These are phyloP conservation scores for Cornus florida DNA, from an alignment of 148 eudicot genomes.

Conservation along the genomic window DNA sequence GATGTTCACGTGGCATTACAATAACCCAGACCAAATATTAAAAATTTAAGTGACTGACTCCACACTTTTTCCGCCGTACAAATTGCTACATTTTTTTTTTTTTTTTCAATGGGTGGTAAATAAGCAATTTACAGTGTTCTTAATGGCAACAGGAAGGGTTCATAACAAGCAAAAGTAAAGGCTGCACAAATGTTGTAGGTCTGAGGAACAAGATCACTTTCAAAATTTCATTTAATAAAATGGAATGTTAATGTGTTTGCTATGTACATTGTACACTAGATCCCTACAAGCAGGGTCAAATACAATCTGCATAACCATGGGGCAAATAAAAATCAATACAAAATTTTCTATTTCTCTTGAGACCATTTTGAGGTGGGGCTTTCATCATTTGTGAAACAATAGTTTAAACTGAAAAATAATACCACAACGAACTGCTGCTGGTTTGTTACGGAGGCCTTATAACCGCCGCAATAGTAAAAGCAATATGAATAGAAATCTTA, in stretches of 20 bases:
- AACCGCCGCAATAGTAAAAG: conserved; percentile 5
- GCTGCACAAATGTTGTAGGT: not conserved
- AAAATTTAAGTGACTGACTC: too few species aligned
- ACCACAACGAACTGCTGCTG: not conserved
- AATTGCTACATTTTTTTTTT: too few species aligned
- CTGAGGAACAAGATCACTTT: not conserved
- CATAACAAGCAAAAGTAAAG: too few species aligned
- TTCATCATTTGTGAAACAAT: not conserved
- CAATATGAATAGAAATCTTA: conserved; percentile 18
- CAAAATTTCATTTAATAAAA: not conserved
- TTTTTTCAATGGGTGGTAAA: too few species aligned
- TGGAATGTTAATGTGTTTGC: not conserved
- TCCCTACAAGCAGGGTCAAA: not conserved
- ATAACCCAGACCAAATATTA: too few species aligned
- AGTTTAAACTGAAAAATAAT: not conserved
- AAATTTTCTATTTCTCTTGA: not conserved
- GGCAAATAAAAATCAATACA: not conserved
- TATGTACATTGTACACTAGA: not conserved
- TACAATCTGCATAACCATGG: not conserved
- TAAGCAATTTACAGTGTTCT: too few species aligned
- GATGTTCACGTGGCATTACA: too few species aligned
- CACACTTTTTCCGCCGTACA: too few species aligned
- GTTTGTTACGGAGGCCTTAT: not conserved
- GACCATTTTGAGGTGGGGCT: not conserved
- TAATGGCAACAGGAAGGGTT: too few species aligned